phyloP scores from a whole-genome alignment of 2,329 filamentous ascomycete genomes.

The Aureobasidium vineae region DNA sequence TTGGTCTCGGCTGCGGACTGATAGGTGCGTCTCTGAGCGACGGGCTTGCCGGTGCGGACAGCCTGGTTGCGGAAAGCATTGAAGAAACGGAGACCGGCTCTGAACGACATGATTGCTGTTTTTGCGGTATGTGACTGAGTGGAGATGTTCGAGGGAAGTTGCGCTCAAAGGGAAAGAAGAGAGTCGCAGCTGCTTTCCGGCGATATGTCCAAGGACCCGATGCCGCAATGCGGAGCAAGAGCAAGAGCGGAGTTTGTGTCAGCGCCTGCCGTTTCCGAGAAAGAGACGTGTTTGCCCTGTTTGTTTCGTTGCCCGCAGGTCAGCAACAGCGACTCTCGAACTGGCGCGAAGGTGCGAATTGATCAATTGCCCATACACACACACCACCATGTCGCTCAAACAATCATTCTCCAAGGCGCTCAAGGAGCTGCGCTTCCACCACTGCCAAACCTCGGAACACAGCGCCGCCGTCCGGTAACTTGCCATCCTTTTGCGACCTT shows the following conservation, averaged over 20 bases:
- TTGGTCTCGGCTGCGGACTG: constrained; percentile 60
- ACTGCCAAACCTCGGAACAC: constrained; percentile 91
- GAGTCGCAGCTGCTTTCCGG: constrained; percentile 7
- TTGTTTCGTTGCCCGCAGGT: background rate
- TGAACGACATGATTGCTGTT: constrained; percentile 52
- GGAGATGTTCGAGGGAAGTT: constrained; percentile 49
- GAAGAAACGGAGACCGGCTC: constrained; percentile 57
- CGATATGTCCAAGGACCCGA: constrained; percentile 17
- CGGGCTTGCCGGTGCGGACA: constrained; percentile 46
- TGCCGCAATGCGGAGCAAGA: constrained; percentile 21
- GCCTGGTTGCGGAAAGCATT: constrained; percentile 52
- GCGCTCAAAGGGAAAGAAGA: constrained; percentile 28
- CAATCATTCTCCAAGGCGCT: constrained; percentile 86
- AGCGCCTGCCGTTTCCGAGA: constrained; percentile 5
- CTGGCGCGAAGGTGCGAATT: background rate
- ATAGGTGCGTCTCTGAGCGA: constrained; percentile 61
- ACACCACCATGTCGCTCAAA: constrained; percentile 72
- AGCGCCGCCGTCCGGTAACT: constrained; percentile 83
- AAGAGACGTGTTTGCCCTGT: constrained; percentile 15
- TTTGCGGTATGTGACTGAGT: constrained; percentile 21
- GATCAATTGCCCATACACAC: constrained; percentile 2
- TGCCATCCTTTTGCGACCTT: background rate
- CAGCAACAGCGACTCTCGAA: constrained; percentile 10
- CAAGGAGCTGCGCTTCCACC: constrained; percentile 95
- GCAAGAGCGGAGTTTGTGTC: constrained; percentile 21